Evolutionary conservation across 106 monocot genomes (phyloP).

Genomic region (Dendrobium huoshanense): DNA sequence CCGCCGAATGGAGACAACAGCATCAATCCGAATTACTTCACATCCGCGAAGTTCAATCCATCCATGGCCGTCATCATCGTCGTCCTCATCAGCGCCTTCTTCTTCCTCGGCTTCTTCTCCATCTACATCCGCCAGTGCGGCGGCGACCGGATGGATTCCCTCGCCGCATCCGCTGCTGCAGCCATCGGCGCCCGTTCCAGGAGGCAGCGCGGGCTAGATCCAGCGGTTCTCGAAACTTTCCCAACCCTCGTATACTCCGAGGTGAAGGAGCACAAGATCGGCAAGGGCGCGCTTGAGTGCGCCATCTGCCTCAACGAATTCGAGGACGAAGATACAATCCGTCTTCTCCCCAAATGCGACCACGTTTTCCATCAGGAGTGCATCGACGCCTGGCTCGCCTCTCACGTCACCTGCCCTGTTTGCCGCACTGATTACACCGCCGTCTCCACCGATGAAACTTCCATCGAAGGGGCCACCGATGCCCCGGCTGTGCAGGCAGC

Average conservation of each 20-base stretch:
- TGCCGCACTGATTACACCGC: constrained; percentile 59
- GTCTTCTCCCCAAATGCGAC: constrained; percentile 71
- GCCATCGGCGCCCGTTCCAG: constrained; percentile 19
- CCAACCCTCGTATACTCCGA: constrained; percentile 80
- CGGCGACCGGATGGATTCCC: constrained; percentile 9
- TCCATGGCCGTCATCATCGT: constrained; percentile 71
- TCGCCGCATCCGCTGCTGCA: background rate
- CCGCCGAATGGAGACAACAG: background rate
- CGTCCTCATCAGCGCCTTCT: constrained; percentile 65
- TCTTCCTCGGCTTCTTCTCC: constrained; percentile 81
- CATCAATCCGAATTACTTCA: constrained; percentile 6
- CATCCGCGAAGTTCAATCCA: constrained; percentile 37
- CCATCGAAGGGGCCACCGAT: too few species aligned
- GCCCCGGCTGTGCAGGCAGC: background rate
- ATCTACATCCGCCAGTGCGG: constrained; percentile 70
- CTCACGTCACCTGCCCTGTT: constrained; percentile 90
- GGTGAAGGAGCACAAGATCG: constrained; percentile 68
- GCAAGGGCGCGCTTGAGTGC: constrained; percentile 73
- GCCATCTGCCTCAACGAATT: constrained; percentile 92
- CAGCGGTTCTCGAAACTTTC: constrained; percentile 50
- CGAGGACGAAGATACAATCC: constrained; percentile 77
- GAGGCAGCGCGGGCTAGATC: constrained; percentile 47
- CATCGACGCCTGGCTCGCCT: constrained; percentile 82
- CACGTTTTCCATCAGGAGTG: constrained; percentile 97
- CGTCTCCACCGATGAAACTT: background rate